phyloP scores from a whole-genome alignment of 1,284 basidiomycete genomes.

The Jaminaea rosea region DNA sequence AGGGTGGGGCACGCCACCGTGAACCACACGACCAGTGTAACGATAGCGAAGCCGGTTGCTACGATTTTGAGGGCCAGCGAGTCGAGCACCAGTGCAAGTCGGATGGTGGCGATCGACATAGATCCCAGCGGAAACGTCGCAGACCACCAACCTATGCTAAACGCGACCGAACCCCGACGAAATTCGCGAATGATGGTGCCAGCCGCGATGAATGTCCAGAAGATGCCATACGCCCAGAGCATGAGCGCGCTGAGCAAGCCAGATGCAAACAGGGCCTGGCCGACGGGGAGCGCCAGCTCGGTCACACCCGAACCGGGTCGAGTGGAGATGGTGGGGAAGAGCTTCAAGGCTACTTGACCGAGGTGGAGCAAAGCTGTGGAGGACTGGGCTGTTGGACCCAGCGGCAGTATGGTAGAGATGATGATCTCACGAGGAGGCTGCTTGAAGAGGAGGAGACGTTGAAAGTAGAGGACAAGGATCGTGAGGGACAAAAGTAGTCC shows the following conservation, averaged over 20 bases:
- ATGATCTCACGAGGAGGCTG: conserved; percentile 31
- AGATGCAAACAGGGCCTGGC: conserved; percentile 30
- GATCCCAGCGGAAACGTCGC: conserved; percentile 28
- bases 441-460: conserved; percentile 34
- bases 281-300: conserved; percentile 18
- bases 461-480: conserved; percentile 35
- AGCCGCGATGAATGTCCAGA: conserved; percentile 28
- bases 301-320: conserved; percentile 9
- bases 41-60: conserved; percentile 22
- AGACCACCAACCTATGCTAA: conserved; percentile 28
- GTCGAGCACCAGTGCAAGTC: conserved; percentile 26
- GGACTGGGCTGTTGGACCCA: conserved; percentile 35
- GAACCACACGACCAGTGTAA: conserved; percentile 22
- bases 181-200: conserved; percentile 24
- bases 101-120: conserved; percentile 22
- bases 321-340: conserved; percentile 23
- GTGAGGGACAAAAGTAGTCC: conserved; percentile 27
- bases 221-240: conserved; percentile 28
- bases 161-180: conserved; percentile 17
- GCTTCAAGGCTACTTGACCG: conserved; percentile 16
- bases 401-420: conserved; percentile 26
- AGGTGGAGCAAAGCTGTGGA: conserved; percentile 35
- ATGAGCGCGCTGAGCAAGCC: conserved; percentile 28
- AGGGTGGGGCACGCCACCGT: conserved; percentile 29
- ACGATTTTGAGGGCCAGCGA: conserved; percentile 27